Evolutionary conservation across 2,329 filamentous ascomycete genomes (phyloP).

Genomic region (Alternaria rosae): DNA sequence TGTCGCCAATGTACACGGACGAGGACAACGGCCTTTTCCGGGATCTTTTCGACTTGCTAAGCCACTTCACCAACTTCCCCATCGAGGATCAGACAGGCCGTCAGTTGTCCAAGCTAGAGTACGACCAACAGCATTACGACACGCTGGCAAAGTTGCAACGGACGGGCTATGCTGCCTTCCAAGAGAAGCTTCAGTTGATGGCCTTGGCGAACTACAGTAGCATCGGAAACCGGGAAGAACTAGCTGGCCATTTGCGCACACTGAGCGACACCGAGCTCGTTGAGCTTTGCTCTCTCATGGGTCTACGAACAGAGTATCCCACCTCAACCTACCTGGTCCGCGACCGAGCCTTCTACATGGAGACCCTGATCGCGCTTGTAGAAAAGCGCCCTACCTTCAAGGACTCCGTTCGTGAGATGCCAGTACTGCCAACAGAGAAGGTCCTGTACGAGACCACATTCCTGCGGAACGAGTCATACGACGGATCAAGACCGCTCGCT

Average conservation of each 20-base stretch:
- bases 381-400: conserved; percentile 84
- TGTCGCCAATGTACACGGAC: conserved; percentile 80
- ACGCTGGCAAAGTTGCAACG: conserved; percentile 81
- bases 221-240: conserved; percentile 79
- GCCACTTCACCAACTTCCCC: conserved; percentile 86
- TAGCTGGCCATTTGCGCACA: conserved; percentile 75
- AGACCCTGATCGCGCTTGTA: conserved; percentile 76
- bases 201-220: conserved; percentile 92
- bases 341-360: conserved; percentile 70
- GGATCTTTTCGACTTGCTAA: conserved; percentile 80
- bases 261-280: conserved; percentile 78
- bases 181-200: conserved; percentile 87
- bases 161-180: conserved; percentile 77
- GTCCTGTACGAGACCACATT: conserved; percentile 80
- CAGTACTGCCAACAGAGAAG: conserved; percentile 83
- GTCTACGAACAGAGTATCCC: conserved; percentile 85
- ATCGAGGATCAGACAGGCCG: conserved; percentile 90
- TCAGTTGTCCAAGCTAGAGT: conserved; percentile 74
- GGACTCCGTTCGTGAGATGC: conserved; percentile 74
- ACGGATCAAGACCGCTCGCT: conserved; percentile 85
- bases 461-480: conserved; percentile 82
- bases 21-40: conserved; percentile 79
- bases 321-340: conserved; percentile 69
- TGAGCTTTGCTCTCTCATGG: conserved; percentile 72
- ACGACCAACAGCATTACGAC: conserved; percentile 81